phyloP scores from a whole-genome alignment of 305 asterid genomes.

The Ajuga reptans region DNA sequence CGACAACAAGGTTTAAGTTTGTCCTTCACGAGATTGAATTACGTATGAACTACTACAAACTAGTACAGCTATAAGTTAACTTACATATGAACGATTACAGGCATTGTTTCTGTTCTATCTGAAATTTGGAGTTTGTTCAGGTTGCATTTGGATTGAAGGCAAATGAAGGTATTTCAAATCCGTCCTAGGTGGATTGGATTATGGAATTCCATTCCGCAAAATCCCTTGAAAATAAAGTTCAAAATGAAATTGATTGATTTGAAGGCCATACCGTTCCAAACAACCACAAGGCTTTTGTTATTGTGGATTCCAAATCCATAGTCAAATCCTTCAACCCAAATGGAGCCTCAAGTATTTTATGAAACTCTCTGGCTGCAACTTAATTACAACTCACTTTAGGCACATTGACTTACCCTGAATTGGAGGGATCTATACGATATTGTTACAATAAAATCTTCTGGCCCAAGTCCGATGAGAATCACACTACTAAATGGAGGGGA shows the following conservation, averaged over 20 bases:
- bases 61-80: no score
- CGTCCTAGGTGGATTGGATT: no score
- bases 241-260: no score
- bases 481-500: neutral
- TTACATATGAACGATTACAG: no score
- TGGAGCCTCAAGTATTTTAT: neutral
- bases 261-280: no score
- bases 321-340: no score
- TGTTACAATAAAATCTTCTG: neutral
- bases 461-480: neutral
- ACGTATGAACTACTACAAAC: neutral
- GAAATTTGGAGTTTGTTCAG: neutral
- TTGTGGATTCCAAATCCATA: no score
- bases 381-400: neutral
- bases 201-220: no score
- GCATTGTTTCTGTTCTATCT: neutral
- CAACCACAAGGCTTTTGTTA: no score
- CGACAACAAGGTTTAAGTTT: neutral
- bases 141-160: neutral
- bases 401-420: neutral
- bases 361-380: neutral
- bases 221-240: no score
- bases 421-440: neutral
- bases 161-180: no score
- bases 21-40: neutral